phyloP scores from a whole-genome alignment of 192 early-diverging fungal species.

The Funneliformis geosporum region DNA sequence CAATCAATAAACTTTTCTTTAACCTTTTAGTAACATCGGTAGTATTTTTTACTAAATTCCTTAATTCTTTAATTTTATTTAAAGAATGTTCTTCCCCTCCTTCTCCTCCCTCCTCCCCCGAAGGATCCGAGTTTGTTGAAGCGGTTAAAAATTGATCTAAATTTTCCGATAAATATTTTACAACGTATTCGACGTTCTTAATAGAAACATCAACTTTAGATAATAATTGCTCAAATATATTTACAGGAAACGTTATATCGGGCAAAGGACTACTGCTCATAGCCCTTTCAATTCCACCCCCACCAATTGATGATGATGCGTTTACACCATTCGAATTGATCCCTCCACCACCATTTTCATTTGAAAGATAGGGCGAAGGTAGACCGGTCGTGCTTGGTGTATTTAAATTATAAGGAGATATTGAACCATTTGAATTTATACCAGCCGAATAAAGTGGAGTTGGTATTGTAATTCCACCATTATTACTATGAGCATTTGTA shows the following conservation, averaged over 20 bases:
- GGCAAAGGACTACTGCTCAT: not conserved
- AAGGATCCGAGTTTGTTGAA: not conserved
- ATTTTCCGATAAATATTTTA: constrained; percentile 14
- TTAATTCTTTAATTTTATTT: constrained; percentile 19
- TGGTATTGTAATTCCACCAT: not conserved
- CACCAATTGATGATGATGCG: not conserved
- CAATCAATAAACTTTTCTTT: constrained; percentile 4
- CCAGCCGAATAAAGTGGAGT: constrained; percentile 7
- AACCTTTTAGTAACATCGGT: constrained; percentile 21
- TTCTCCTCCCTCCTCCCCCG: not conserved
- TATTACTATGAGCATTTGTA: constrained; percentile 27
- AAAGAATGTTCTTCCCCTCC: not conserved
- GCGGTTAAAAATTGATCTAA: not conserved
- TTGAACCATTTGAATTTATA: constrained; percentile 16
- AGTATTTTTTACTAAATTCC: not conserved
- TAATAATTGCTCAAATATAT: constrained; percentile 21
- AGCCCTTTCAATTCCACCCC: not conserved
- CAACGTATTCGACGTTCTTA: constrained; percentile 9
- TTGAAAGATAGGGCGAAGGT: constrained; percentile 32
- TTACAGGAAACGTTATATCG: not conserved
- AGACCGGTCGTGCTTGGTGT: constrained; percentile 32
- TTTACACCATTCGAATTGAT: not conserved
- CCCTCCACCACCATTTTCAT: constrained; percentile 37
- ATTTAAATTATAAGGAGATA: not conserved
- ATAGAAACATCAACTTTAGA: constrained; percentile 26